phyloP scores from a whole-genome alignment of 2,329 filamentous ascomycete genomes.

The Fusarium agapanthi region DNA sequence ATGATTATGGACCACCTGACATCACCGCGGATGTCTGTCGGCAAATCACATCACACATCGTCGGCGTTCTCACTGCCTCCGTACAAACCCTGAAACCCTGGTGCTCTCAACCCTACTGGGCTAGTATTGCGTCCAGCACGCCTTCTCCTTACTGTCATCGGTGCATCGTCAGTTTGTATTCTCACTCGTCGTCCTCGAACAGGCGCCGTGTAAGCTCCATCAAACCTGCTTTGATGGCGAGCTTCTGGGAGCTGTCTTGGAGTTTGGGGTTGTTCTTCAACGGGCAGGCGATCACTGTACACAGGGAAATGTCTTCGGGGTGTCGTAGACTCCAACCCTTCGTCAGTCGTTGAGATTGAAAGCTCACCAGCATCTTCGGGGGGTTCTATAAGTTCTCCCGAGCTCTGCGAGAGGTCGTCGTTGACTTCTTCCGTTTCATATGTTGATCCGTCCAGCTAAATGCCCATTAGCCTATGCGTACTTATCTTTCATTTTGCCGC shows the following conservation, averaged over 20 bases:
- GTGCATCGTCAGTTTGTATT: background rate
- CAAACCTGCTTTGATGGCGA: constrained; percentile 37
- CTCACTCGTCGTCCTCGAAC: constrained; percentile 16
- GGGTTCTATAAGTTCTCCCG: background rate
- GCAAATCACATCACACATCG: constrained; percentile 42
- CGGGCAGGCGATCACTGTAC: constrained; percentile 32
- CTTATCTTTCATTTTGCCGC: background rate
- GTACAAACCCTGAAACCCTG: constrained; percentile 58
- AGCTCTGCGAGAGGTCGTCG: background rate
- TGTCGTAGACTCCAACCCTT: background rate
- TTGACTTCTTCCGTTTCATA: background rate
- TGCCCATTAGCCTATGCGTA: background rate
- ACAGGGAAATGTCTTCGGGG: constrained; percentile 22
- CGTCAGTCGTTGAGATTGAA: background rate
- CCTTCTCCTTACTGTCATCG: background rate
- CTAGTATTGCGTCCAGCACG: constrained; percentile 44
- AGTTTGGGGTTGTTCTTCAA: constrained; percentile 34
- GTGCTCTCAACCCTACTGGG: constrained; percentile 51
- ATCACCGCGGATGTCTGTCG: constrained; percentile 6
- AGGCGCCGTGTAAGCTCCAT: constrained; percentile 33
- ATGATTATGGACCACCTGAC: constrained; percentile 1
- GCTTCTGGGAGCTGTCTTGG: constrained; percentile 38
- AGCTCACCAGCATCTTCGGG: background rate
- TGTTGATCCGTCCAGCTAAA: background rate
- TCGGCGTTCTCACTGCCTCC: constrained; percentile 59